Evolutionary conservation across 441 rosid genomes (phyloP), one percentile per base, ranked within the genome.

Genomic region (Eruca vesicaria): DNA sequence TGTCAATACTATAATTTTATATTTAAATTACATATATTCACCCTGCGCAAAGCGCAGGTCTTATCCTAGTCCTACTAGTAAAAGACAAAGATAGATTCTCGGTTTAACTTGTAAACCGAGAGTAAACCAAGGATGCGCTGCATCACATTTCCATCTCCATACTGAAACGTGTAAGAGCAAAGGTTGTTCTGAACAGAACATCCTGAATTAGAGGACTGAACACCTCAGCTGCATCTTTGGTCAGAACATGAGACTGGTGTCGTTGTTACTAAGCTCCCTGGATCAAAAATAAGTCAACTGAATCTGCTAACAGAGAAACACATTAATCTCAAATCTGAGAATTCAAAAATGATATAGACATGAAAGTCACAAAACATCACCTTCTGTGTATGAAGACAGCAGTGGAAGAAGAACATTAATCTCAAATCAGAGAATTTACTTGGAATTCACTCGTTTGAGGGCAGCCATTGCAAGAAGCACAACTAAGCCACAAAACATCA

Each of bases 81-180:
- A n/a, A n/a, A n/a, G n/a, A n/a, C n/a, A n/a, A n/a, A n/a, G n/a
- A n/a, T n/a, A n/a, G n/a, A n/a, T n/a, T n/a, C n/a, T n/a, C n/a
- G n/a, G n/a, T n/a, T n/a, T n/a, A n/a, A n/a, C n/a, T n/a, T n/a
- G n/a, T n/a, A n/a, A n/a, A n/a, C n/a, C n/a, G n/a, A n/a, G n/a
- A n/a, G n/a, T n/a, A n/a, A n/a, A n/a, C n/a, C n/a, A n/a, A n/a
- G n/a, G n/a, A n/a, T n/a, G n/a, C n/a, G n/a, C n/a, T n/a, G n/a
- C n/a, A n/a, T n/a, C n/a, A n/a, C 97, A 79, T 96, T 89, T 20
- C 99, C 98, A 77, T 92, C 96, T 10, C 96, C 94, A 26, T 95
- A 95, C 69, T 95, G 94, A 78, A 95, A 95, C 4, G 87, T 75
- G 78, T 89, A 95, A 85, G 90, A 74, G 35, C 99, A 92, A 18